Percentiles rank a stretch among this genome's conserved stretches.
These are phyloP conservation scores for Penicillium expansum DNA, from an alignment of 2,329 filamentous ascomycete genomes.

Conservation along the genomic window DNA sequence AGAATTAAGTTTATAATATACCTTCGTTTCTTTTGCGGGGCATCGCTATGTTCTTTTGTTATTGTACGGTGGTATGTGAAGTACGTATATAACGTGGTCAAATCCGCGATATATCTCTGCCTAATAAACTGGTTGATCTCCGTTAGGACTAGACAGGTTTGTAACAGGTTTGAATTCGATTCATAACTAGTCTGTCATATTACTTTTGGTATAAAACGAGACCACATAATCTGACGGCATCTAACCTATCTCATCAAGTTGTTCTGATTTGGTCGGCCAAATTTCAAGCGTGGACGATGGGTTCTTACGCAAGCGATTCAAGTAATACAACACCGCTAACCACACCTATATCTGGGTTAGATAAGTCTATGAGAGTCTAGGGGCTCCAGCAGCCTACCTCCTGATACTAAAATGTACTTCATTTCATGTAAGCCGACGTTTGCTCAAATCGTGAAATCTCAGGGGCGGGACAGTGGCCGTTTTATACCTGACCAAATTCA, in stretches of 20 bases:
- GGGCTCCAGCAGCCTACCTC: too few species aligned
- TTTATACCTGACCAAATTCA: too few species aligned
- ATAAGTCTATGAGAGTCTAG: too few species aligned
- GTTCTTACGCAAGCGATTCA: neutral
- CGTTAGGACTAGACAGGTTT: neutral
- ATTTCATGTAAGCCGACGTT: too few species aligned
- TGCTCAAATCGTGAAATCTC: too few species aligned
- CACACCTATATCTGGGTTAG: too few species aligned
- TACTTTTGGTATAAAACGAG: neutral
- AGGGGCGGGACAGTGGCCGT: too few species aligned
- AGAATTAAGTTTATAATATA: neutral
- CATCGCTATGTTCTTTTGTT: neutral
- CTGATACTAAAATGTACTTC: too few species aligned
- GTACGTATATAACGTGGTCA: neutral
- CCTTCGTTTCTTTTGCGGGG: constrained; percentile 1
- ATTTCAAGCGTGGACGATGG: neutral
- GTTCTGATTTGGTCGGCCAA: neutral
- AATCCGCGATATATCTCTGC: neutral
- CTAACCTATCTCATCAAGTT: neutral
- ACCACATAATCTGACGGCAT: neutral
- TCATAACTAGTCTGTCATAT: neutral
- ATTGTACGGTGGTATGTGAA: neutral
- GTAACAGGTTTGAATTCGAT: too few species aligned
- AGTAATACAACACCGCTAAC: too few species aligned
- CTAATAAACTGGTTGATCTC: neutral